Conservation (phyloP, 1,139 yeast genomes). For the Pichia sp. region DNA sequence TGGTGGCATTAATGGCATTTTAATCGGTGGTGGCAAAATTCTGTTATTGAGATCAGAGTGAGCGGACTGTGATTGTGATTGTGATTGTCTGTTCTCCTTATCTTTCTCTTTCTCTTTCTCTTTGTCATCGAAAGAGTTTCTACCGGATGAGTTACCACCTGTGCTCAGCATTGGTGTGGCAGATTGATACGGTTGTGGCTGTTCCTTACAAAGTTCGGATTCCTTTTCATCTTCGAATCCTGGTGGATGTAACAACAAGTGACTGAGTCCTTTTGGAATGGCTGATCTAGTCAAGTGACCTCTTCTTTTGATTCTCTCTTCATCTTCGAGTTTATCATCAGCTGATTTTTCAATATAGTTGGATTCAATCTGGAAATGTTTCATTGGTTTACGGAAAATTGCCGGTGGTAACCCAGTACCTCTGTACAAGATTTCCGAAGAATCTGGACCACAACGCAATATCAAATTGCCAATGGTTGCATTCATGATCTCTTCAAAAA, state of each 20-base stretch:
- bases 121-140: background rate
- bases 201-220: no score
- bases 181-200: no score
- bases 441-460: conserved; percentile 49
- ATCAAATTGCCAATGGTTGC: conserved; percentile 50
- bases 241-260: conserved; percentile 33
- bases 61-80: background rate
- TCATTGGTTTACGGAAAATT: conserved; percentile 34
- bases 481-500: conserved; percentile 52
- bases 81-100: background rate
- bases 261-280: conserved; percentile 44
- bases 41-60: conserved; percentile 6
- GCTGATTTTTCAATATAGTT: conserved; percentile 28
- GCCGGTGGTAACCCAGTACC: conserved; percentile 49
- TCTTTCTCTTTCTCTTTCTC: background rate
- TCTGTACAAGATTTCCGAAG: conserved; percentile 39
- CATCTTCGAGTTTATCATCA: conserved; percentile 37
- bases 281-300: conserved; percentile 40
- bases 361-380: conserved; percentile 28
- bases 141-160: no score
- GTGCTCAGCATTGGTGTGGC: no score
- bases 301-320: conserved; percentile 36
- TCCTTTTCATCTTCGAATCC: conserved; percentile 4
- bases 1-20: conserved; percentile 6
- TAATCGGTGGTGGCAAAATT: conserved; percentile 13